Percentiles rank a stretch among this genome's conserved stretches.
phyloP scores from a whole-genome alignment of 1,284 basidiomycete genomes.

The Leccinum fallax region DNA sequence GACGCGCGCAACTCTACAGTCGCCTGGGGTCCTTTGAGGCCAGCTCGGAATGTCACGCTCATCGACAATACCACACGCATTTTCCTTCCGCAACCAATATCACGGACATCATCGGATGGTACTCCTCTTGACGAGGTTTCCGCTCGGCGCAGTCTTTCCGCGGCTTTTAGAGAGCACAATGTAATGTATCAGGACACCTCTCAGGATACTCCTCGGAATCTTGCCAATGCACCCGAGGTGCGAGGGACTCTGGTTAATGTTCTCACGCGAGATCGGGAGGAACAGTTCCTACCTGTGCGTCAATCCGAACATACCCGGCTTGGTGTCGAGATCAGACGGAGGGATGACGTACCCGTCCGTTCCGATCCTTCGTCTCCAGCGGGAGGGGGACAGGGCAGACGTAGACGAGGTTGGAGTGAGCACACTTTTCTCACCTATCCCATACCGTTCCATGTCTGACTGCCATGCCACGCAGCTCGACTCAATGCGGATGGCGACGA shows the following conservation, averaged over 20 bases:
- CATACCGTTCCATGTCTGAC: constrained; percentile 11
- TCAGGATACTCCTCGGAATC: constrained; percentile 22
- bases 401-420: constrained; percentile 57
- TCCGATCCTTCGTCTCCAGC: constrained; percentile 13
- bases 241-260: constrained; percentile 28
- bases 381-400: constrained; percentile 26
- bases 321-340: constrained; percentile 8
- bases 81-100: constrained; percentile 26
- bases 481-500: constrained; percentile 60
- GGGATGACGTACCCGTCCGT: constrained; percentile 13
- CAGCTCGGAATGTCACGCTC: constrained; percentile 20
- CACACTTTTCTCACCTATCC: constrained; percentile 9
- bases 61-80: constrained; percentile 25
- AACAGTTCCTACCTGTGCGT: constrained; percentile 21
- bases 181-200: constrained; percentile 18
- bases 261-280: constrained; percentile 23
- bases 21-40: constrained; percentile 19
- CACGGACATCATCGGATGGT: constrained; percentile 32
- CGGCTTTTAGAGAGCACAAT: constrained; percentile 28
- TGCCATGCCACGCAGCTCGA: constrained; percentile 41
- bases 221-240: constrained; percentile 29
- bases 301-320: constrained; percentile 19
- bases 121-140: constrained; percentile 22
- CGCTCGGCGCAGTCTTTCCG: constrained; percentile 24
- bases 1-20: constrained; percentile 10